Evolutionary conservation across 148 eudicot genomes (phyloP), one percentile per base, ranked within the genome.

Genomic region (Persicaria tinctoria): DNA sequence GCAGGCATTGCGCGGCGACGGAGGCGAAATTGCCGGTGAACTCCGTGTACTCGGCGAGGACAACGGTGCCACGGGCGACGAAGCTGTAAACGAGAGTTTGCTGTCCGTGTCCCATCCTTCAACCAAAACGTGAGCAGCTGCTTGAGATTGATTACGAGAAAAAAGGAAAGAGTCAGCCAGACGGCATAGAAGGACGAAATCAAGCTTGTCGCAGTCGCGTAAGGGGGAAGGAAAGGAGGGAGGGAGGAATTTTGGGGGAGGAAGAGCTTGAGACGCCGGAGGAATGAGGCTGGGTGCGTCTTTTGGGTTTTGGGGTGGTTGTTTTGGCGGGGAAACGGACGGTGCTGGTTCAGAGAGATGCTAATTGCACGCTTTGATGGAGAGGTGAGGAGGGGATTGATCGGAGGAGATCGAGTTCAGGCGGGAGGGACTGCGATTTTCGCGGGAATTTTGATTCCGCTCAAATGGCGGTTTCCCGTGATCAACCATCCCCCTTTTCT

Each of bases 1-100:
- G 85, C 12, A 85, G 85, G 76, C 87, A 85, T 48, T 85, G 87
- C n/a, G 87, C 80, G 1, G 87, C 87, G 62, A 85, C 83, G 64
- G 76, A 76, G 8, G 81, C 80, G 74, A 82, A 85, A 68, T 85
- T 85, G 0, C 87, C 87, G 4, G 78, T 69, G 70, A 85, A 85
- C 46, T 82, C 87, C 2, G 87, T 85, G 79, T 85, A 85, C 69
- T 85, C 85, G 51, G 87, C 80, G 9, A 85, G 71, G 9, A 85
- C 83, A 56, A 80, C 79, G 1, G 83, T 80, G 0, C 87, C 87
- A 63, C 85, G 76, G 3, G 87, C 85, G 2, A 85, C 87, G 71
- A 85, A 80, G 62, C 83, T 82, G 80, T 82, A 82, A 78, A 85
- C 80, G 78, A 85, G 78, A 50, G 78, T 85, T 16, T 82, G 85